phyloP scores from a whole-genome alignment of 257 asterid species.

The Sherardia arvensis region DNA sequence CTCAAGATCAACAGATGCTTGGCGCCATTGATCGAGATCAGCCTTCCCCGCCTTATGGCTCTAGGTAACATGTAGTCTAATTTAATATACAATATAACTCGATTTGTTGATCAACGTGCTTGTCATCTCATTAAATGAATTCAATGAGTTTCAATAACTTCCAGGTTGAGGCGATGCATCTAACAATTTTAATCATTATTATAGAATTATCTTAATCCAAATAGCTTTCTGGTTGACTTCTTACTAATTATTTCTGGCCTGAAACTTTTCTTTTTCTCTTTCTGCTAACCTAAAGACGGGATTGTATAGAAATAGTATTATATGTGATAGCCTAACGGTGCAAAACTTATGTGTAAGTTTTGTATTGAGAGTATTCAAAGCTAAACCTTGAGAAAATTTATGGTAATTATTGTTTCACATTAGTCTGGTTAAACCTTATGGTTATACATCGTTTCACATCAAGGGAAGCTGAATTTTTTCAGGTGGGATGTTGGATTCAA shows the following conservation, averaged over 20 bases:
- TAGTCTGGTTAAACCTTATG: not conserved
- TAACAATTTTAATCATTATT: not conserved
- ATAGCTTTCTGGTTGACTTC: not conserved
- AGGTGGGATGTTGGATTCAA: slow-evolving; percentile 84
- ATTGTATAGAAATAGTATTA: too few species aligned
- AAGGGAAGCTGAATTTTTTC: slow-evolving; percentile 6
- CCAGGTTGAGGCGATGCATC: not conserved
- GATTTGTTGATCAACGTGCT: not conserved
- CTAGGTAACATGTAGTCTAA: slow-evolving; percentile 32
- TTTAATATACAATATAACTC: not conserved
- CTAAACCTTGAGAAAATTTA: not conserved
- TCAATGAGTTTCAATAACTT: not conserved
- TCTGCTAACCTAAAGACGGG: not conserved
- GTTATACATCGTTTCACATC: not conserved
- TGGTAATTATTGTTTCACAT: not conserved
- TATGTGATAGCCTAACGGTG: too few species aligned
- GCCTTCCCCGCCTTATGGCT: slow-evolving; percentile 61
- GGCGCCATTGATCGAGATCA: slow-evolving; percentile 36
- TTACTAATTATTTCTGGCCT: not conserved
- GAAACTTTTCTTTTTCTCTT: not conserved
- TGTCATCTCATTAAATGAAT: not conserved
- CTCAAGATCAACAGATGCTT: slow-evolving; percentile 45
- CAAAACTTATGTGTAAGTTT: not conserved
- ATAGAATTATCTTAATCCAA: too few species aligned
- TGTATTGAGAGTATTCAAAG: not conserved